Evolutionary conservation across 1,284 basidiomycete species (phyloP).

Genomic region (Schizophyllum amplum): DNA sequence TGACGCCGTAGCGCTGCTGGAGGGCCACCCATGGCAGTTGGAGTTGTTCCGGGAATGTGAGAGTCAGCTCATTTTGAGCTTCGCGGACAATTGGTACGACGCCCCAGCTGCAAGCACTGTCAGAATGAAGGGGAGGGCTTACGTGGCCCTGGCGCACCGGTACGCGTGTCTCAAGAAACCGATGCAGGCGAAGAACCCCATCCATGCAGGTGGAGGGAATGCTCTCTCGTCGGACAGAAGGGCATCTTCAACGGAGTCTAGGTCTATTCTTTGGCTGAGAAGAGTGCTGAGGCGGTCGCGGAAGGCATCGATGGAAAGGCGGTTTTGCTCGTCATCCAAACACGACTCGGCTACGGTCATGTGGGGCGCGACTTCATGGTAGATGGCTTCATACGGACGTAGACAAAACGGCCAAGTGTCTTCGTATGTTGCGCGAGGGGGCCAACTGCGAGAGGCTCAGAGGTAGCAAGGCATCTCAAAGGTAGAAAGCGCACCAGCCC

Average conservation of each 20-base stretch:
- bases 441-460: constrained; percentile 8
- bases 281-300: constrained; percentile 10
- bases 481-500: neutral
- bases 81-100: constrained; percentile 16
- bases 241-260: constrained; percentile 10
- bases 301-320: constrained; percentile 14
- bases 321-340: constrained; percentile 12
- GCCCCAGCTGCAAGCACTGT: constrained; percentile 11
- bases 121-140: neutral
- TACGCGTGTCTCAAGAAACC: constrained; percentile 15
- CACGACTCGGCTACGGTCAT: constrained; percentile 15
- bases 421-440: constrained; percentile 13
- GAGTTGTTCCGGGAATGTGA: constrained; percentile 14
- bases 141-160: constrained; percentile 7
- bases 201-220: constrained; percentile 12
- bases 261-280: constrained; percentile 8
- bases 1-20: constrained; percentile 13
- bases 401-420: constrained; percentile 14
- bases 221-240: constrained; percentile 11
- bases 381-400: constrained; percentile 11
- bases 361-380: constrained; percentile 10
- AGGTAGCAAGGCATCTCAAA: too few species aligned
- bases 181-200: constrained; percentile 13
- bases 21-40: constrained; percentile 12
- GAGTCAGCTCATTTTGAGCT: constrained; percentile 13